A percentile compares a stretch with the other conserved stretches of the same genome.
phyloP scores from a whole-genome alignment of 169 alveolate species.

The Plasmodium blacklocki region DNA sequence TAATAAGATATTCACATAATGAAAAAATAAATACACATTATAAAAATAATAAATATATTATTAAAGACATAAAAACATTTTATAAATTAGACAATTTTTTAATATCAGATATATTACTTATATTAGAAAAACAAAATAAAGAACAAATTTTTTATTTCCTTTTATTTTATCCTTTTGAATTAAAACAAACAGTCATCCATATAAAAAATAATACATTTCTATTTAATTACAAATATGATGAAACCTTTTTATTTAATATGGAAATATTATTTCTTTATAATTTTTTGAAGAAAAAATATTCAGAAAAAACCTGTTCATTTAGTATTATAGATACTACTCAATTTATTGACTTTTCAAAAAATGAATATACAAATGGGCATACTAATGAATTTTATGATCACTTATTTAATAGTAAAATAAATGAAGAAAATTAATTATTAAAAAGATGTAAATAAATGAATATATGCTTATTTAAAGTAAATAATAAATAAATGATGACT shows the following conservation, averaged over 20 bases:
- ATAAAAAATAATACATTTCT: constrained; percentile 4
- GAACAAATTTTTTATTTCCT: constrained; percentile 19
- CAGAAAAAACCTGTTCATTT: constrained; percentile 4
- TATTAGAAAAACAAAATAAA: constrained; percentile 29
- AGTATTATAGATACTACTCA: constrained; percentile 52
- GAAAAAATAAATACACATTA: neutral
- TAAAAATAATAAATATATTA: neutral
- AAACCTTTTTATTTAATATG: constrained; percentile 22
- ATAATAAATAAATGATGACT: no score
- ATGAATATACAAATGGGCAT: neutral
- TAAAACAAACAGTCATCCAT: constrained; percentile 29
- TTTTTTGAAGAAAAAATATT: constrained; percentile 21
- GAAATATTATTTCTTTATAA: constrained; percentile 45
- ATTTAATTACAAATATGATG: constrained; percentile 32
- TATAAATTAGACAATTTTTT: constrained; percentile 39
- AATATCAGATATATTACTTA: constrained; percentile 23
- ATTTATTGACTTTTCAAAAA: constrained; percentile 21
- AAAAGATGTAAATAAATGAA: neutral
- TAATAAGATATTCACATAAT: constrained; percentile 6
- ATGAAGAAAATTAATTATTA: neutral
- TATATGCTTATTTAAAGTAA: neutral
- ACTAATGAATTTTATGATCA: neutral
- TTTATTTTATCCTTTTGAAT: constrained; percentile 57
- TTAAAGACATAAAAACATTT: constrained; percentile 20
- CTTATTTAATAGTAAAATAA: neutral